Conservation (phyloP, 2,329 filamentous ascomycete species). For the Claviceps sp. region DNA sequence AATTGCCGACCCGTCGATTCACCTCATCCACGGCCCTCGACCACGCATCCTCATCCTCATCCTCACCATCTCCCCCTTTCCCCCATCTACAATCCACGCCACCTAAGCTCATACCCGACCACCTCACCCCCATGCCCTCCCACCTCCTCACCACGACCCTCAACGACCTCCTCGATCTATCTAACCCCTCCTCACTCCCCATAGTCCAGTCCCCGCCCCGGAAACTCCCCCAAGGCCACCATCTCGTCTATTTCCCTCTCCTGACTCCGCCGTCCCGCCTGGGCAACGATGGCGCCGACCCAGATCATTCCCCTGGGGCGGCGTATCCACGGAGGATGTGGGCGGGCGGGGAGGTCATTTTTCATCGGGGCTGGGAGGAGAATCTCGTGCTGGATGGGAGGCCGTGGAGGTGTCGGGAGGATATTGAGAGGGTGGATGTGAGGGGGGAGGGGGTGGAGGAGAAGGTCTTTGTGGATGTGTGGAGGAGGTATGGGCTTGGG, state of each 20-base stretch:
- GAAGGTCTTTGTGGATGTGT: slow-evolving; percentile 39
- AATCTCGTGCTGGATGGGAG: slow-evolving; percentile 26
- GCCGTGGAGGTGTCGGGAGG: slow-evolving; percentile 31
- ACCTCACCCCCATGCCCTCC: slow-evolving; percentile 44
- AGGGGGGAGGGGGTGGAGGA: slow-evolving; percentile 21
- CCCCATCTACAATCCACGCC: neutral
- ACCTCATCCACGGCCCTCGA: neutral
- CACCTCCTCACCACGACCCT: slow-evolving; percentile 54
- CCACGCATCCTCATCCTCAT: neutral
- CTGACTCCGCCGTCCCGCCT: slow-evolving; percentile 48
- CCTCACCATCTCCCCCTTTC: neutral
- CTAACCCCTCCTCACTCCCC: slow-evolving; percentile 6
- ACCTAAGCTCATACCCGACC: slow-evolving; percentile 27
- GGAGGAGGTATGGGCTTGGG: slow-evolving; percentile 28
- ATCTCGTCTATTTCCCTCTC: slow-evolving; percentile 79
- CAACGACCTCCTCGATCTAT: slow-evolving; percentile 32
- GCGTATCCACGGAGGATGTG: slow-evolving; percentile 72
- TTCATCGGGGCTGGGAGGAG: slow-evolving; percentile 23
- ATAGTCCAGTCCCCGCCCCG: slow-evolving; percentile 12
- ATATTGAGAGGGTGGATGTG: slow-evolving; percentile 24
- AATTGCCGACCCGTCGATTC: neutral
- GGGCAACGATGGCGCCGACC: slow-evolving; percentile 73
- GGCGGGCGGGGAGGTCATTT: slow-evolving; percentile 64
- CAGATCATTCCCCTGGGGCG: slow-evolving; percentile 58
- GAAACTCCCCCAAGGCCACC: slow-evolving; percentile 53